These are phyloP conservation scores for Neophaeococcomyces aloes DNA, from an alignment of 2,329 filamentous ascomycete genomes.

Conservation along the genomic window DNA sequence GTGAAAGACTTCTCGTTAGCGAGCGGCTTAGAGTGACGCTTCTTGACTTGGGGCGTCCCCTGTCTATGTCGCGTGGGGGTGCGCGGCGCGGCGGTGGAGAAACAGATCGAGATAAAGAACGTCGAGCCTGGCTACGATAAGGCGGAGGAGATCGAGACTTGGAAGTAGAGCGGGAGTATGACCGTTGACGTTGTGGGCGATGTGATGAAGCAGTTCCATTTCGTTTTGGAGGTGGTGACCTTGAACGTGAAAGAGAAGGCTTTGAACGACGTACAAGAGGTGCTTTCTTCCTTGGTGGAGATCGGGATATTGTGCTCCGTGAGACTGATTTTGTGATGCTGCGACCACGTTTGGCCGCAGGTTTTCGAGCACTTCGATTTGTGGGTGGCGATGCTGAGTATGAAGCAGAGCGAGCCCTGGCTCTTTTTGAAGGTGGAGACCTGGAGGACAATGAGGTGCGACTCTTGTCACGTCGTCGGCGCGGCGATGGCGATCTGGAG, in stretches of 20 bases:
- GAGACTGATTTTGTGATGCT: constrained; percentile 13
- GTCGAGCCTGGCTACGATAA: constrained; percentile 1
- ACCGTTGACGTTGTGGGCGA: constrained; percentile 1
- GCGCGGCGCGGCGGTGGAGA: constrained; percentile 8
- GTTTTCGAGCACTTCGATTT: constrained; percentile 1
- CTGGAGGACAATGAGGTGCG: constrained; percentile 14
- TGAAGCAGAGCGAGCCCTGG: constrained; percentile 17
- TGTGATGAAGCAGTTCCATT: background rate
- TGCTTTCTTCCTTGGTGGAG: constrained; percentile 7
- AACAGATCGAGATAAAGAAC: constrained; percentile 6
- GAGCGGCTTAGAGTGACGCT: constrained; percentile 2
- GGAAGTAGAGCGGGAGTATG: constrained; percentile 9
- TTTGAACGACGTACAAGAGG: constrained; percentile 4
- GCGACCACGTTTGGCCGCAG: constrained; percentile 12
- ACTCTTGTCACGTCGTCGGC: constrained; percentile 14
- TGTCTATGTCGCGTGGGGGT: background rate
- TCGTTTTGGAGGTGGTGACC: constrained; percentile 5
- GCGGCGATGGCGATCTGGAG: constrained; percentile 22
- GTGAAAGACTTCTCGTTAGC: constrained; percentile 7
- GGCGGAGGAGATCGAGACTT: constrained; percentile 12
- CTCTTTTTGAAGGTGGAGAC: constrained; percentile 9
- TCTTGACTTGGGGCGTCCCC: background rate
- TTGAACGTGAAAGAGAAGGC: constrained; percentile 6
- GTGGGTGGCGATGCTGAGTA: constrained; percentile 12
- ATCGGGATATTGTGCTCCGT: constrained; percentile 14